A percentile compares a stretch with the other conserved stretches of the same genome.
phyloP scores from a whole-genome alignment of 352 stramenopile genomes.

The Phytophthora pini region DNA sequence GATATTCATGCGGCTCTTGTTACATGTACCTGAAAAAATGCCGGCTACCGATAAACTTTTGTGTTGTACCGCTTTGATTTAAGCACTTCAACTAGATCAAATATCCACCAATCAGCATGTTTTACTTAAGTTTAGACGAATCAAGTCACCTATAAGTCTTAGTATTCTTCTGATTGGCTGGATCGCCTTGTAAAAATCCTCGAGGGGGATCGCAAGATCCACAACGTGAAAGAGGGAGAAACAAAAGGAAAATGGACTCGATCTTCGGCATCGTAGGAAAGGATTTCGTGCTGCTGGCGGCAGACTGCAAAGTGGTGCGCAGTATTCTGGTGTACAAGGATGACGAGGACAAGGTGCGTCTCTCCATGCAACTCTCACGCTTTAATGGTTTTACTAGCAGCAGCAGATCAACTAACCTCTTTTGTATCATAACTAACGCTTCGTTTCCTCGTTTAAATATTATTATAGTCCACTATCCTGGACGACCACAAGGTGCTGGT shows the following conservation, averaged over 20 bases:
- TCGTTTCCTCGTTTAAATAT: background rate
- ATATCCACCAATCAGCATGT: slow-evolving; percentile 11
- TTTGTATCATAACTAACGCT: slow-evolving; percentile 9
- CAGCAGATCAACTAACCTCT: background rate
- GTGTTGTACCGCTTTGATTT: too few species aligned
- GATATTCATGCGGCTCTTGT: too few species aligned
- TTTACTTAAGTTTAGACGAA: slow-evolving; percentile 5
- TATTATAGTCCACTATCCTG: slow-evolving; percentile 66
- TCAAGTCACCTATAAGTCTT: background rate
- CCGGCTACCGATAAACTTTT: too few species aligned
- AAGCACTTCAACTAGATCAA: slow-evolving; percentile 9
- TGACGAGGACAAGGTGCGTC: slow-evolving; percentile 91
- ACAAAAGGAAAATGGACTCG: slow-evolving; percentile 77
- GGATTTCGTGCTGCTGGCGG: slow-evolving; percentile 92
- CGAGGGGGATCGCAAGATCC: slow-evolving; percentile 31
- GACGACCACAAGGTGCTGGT: slow-evolving; percentile 88
- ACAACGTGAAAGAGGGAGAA: slow-evolving; percentile 35
- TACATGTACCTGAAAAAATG: too few species aligned
- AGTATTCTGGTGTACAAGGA: slow-evolving; percentile 95
- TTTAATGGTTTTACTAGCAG: background rate
- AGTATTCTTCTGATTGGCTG: slow-evolving; percentile 5
- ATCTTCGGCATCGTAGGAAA: slow-evolving; percentile 91
- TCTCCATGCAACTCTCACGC: background rate
- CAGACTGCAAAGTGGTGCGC: slow-evolving; percentile 89
- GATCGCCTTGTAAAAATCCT: slow-evolving; percentile 1